These are phyloP conservation scores for Aquilaria malaccensis DNA, from an alignment of 345 rosid species.

Conservation along the genomic window DNA sequence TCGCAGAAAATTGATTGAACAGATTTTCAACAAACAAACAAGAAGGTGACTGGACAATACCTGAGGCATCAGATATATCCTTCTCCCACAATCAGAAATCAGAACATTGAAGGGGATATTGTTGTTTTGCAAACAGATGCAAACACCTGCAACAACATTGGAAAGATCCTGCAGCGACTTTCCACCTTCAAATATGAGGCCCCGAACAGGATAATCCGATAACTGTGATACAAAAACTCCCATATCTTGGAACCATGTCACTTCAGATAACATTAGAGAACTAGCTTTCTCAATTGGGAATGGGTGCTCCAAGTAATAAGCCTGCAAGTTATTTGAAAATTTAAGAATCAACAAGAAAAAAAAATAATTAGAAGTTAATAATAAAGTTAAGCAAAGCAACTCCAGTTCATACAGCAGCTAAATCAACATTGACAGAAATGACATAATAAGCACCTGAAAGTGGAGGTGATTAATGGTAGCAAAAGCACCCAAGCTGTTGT, in stretches of 20 bases:
- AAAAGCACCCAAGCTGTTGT: constrained; percentile 60
- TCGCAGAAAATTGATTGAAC: not conserved
- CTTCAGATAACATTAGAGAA: constrained; percentile 33
- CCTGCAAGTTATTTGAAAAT: constrained; percentile 30
- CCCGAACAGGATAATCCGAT: constrained; percentile 64
- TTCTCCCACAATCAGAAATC: constrained; percentile 74
- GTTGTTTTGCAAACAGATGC: constrained; percentile 77
- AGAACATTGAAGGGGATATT: constrained; percentile 81
- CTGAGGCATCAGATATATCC: constrained; percentile 74
- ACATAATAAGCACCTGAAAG: constrained; percentile 28
- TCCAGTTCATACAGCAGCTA: too few relatives aligned
- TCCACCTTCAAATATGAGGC: constrained; percentile 74
- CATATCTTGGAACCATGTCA: constrained; percentile 18
- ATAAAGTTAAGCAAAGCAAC: too few relatives aligned
- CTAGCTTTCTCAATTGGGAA: constrained; percentile 82
- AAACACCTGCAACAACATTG: constrained; percentile 48
- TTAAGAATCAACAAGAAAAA: not conserved
- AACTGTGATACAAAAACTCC: constrained; percentile 53
- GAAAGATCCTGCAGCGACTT: constrained; percentile 47
- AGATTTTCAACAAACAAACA: not conserved
- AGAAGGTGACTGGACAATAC: constrained; percentile 24
- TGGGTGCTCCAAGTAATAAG: constrained; percentile 62
- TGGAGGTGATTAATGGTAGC: constrained; percentile 59
- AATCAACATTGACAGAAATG: not conserved
- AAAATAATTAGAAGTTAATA: too few relatives aligned